Percentiles rank a stretch among this genome's conserved stretches.
Evolutionary conservation across 768 basidiomycete species (phyloP).

Genomic region (Amanita pseudoporphyria): DNA sequence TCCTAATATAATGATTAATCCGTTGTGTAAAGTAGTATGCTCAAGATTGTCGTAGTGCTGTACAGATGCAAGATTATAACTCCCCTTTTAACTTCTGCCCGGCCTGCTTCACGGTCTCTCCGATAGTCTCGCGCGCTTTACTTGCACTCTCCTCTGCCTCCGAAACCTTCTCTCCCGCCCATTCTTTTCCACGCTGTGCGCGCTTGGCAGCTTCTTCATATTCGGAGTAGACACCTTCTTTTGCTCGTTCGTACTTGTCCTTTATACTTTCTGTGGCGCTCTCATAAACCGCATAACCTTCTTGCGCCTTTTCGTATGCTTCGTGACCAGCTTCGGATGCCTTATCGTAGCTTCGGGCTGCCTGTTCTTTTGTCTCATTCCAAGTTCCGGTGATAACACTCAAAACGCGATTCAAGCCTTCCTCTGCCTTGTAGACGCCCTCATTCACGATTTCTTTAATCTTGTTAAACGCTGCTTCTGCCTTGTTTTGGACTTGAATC

Average conservation of each 20-base stretch:
- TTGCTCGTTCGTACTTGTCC: constrained; percentile 16
- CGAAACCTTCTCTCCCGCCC: constrained; percentile 22
- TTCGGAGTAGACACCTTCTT: constrained; percentile 12
- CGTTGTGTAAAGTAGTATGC: too few relatives aligned
- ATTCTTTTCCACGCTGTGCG: constrained; percentile 15
- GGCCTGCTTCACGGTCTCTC: constrained; percentile 27
- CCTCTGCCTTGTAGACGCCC: constrained; percentile 68
- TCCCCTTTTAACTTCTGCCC: constrained; percentile 32
- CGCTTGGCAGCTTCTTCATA: constrained; percentile 16
- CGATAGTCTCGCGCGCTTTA: constrained; percentile 19
- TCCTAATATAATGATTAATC: too few relatives aligned
- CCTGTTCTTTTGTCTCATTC: constrained; percentile 22
- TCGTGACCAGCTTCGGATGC: constrained; percentile 7
- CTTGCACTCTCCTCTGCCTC: constrained; percentile 13
- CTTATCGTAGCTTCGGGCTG: constrained; percentile 16
- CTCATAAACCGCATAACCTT: not conserved
- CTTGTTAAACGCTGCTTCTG: constrained; percentile 46
- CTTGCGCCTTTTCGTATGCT: constrained; percentile 5
- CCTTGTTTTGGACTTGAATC: constrained; percentile 51
- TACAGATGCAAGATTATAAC: constrained; percentile 14
- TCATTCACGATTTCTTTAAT: constrained; percentile 59
- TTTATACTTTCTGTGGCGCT: constrained; percentile 6
- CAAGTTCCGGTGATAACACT: constrained; percentile 35
- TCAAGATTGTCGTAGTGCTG: too few relatives aligned
- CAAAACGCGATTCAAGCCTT: constrained; percentile 47